These are phyloP conservation scores for Fusarium sp. DNA, from an alignment of 2,329 filamentous ascomycete species.

Conservation along the genomic window DNA sequence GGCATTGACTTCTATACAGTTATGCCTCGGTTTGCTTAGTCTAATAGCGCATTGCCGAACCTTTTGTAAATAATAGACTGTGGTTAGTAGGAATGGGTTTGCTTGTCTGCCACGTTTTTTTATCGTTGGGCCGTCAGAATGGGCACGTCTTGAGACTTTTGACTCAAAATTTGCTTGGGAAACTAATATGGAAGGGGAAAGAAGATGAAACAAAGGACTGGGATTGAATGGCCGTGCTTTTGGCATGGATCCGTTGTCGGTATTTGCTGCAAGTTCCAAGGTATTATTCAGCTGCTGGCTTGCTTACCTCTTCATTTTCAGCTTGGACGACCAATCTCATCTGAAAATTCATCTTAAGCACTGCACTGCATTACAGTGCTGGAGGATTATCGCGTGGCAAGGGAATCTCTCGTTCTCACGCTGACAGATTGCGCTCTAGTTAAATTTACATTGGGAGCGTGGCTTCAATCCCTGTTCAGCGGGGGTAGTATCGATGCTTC, in stretches of 20 bases:
- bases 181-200: conserved; percentile 19
- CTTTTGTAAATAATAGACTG: not conserved
- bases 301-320: conserved; percentile 31
- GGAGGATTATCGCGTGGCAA: conserved; percentile 5
- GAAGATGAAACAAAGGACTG: conserved; percentile 37
- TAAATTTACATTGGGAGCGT: conserved; percentile 13
- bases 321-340: conserved; percentile 15
- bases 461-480: conserved; percentile 1
- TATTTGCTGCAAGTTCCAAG: conserved; percentile 18
- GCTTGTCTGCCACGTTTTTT: conserved; percentile 34
- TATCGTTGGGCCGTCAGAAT: conserved; percentile 18
- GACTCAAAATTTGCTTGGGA: conserved; percentile 17
- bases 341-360: conserved; percentile 1
- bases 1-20: not conserved
- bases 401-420: conserved; percentile 6
- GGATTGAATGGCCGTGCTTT: conserved; percentile 28
- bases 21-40: not conserved
- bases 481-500: conserved; percentile 15
- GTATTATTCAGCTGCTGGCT: conserved; percentile 32
- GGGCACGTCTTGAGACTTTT: conserved; percentile 4
- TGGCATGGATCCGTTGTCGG: conserved; percentile 34
- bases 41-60: not conserved
- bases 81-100: conserved; percentile 1
- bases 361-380: not conserved
- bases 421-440: not conserved